Percentiles rank a stretch among this genome's conserved stretches.
Evolutionary conservation across 1,284 basidiomycete genomes (phyloP).

Genomic region (Pseudozyma pruni): DNA sequence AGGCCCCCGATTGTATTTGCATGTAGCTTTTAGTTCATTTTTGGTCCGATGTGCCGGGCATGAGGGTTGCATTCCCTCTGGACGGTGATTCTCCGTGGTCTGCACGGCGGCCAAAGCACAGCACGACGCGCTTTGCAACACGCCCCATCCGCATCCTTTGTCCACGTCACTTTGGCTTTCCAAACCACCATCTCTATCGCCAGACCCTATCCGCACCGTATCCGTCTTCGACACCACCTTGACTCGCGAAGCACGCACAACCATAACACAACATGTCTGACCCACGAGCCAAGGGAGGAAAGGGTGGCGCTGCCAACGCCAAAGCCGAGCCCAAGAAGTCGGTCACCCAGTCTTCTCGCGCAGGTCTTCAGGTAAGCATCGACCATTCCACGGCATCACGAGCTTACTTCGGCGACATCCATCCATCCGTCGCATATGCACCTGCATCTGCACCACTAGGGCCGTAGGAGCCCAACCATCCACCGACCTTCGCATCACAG

Average conservation of each 20-base stretch:
- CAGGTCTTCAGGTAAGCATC: constrained; percentile 63
- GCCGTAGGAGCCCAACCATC: not conserved
- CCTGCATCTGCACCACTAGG: not conserved
- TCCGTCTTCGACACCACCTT: not conserved
- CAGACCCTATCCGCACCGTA: not conserved
- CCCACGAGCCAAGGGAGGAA: constrained; percentile 53
- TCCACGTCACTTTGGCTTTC: constrained; percentile 16
- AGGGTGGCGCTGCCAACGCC: constrained; percentile 50
- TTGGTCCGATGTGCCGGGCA: too few species aligned
- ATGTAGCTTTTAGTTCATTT: too few species aligned
- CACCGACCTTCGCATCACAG: not conserved
- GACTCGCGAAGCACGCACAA: not conserved
- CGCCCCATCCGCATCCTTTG: constrained; percentile 1
- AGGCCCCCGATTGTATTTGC: too few species aligned
- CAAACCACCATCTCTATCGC: constrained; percentile 30
- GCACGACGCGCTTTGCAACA: constrained; percentile 20
- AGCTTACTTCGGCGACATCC: constrained; percentile 1
- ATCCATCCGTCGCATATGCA: constrained; percentile 1
- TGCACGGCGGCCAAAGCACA: too few species aligned
- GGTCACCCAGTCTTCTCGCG: constrained; percentile 57
- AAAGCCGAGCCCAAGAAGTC: constrained; percentile 52
- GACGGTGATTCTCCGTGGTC: too few species aligned
- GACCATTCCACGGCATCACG: not conserved
- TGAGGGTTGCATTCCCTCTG: too few species aligned
- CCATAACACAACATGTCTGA: constrained; percentile 41